Evolutionary conservation across 2,329 filamentous ascomycete genomes (phyloP), one percentile per base, ranked within the genome.

Genomic region (Fusarium incarnatum): DNA sequence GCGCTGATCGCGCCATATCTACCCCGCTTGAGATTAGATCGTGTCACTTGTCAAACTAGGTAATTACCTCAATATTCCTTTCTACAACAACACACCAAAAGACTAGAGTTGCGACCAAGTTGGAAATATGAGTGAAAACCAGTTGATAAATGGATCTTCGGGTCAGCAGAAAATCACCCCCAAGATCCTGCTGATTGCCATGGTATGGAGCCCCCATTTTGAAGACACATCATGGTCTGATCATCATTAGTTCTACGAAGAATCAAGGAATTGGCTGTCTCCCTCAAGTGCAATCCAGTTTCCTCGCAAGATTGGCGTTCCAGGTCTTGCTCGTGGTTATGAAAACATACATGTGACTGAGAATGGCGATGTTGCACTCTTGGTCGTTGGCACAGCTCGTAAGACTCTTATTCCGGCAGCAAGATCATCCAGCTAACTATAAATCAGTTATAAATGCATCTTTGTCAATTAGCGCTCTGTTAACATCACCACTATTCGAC

Each of bases 301-400:
- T 10, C 34, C 63, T 15, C 67, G 44, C 11, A 70, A 64, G 9
- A 27, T 71, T 16, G 25, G 46, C 0, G 54, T 70, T 27, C 67
- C 67, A 9, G 67, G 67, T 15, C 34, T 71, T 12, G 63, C 67
- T 1, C 59, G 63, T 8, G 67, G 68, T 0, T 70, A 70, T 2
- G 59, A 71, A 1, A 20, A 70, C 1, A 47, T 71, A 10, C 67
- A 70, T 9, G 42, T 71, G 0, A 68, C 54, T 0, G 46, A 68
- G 0, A 41, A 52, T 1, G 67, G 67, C 2, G 27, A 70, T 8
- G 48, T 60, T 20, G 58, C 54, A 4, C 63, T 70, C 4, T 11
- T 70, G 20, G 67, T 70, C 4, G 67, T 70, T 8, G 67, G 67
- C 5, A 70, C 64, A 20, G 67, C 63, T 3, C 27, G 67, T 70